phyloP scores from a whole-genome alignment of 2,329 filamentous ascomycete genomes.

The Diaporthe citrichinensis region DNA sequence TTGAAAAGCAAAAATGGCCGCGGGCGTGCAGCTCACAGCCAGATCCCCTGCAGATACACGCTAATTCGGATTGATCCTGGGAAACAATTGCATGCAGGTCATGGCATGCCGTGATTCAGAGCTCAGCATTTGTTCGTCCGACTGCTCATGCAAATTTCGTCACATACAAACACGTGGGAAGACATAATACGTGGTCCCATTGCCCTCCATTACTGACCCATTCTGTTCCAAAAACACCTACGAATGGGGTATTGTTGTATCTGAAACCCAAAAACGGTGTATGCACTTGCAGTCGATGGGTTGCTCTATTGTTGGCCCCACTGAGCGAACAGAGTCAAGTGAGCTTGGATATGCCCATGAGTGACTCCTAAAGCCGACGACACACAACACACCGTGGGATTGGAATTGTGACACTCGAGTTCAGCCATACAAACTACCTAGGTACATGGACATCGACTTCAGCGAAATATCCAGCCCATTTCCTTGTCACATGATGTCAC shows the following conservation, averaged over 20 bases:
- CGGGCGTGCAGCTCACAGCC: not conserved
- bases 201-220: not conserved
- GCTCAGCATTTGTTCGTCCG: not conserved
- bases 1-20: slow-evolving; percentile 17
- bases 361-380: not conserved
- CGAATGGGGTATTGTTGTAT: not conserved
- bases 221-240: no score
- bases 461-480: not conserved
- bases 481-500: not conserved
- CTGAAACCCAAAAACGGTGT: not conserved
- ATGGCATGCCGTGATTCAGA: slow-evolving; percentile 22
- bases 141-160: not conserved
- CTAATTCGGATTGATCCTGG: not conserved
- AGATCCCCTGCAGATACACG: not conserved
- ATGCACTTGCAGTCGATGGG: not conserved
- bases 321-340: not conserved
- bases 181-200: no score
- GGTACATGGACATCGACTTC: not conserved
- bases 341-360: not conserved
- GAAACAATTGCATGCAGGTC: slow-evolving; percentile 4
- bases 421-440: not conserved
- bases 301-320: not conserved
- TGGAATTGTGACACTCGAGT: not conserved
- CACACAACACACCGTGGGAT: not conserved
- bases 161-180: not conserved